Percentiles rank a stretch among this genome's conserved stretches.
These are phyloP conservation scores for Fusarium hainanense DNA, from an alignment of 2,329 filamentous ascomycete species.

Conservation along the genomic window DNA sequence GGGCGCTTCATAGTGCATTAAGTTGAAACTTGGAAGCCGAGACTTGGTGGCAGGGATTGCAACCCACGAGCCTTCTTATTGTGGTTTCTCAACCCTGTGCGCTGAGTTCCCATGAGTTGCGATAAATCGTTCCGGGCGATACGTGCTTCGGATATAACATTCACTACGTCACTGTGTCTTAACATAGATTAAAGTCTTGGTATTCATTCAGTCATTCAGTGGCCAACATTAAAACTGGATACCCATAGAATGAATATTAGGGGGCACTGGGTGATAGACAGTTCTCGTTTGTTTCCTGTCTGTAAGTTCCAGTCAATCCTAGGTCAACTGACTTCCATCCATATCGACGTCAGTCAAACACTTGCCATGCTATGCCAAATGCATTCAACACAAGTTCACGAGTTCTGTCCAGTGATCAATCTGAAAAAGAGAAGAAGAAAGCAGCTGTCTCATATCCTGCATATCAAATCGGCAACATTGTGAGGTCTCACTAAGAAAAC, in stretches of 20 bases:
- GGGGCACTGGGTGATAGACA: not conserved
- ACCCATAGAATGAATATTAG: not conserved
- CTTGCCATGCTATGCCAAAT: not conserved
- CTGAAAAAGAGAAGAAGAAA: not conserved
- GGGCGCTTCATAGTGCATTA: not conserved
- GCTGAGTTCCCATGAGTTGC: not conserved
- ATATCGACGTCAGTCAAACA: not conserved
- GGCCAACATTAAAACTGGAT: not conserved
- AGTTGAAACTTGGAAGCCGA: constrained; percentile 10
- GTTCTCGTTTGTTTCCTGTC: not conserved
- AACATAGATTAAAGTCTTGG: not conserved
- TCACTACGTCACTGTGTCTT: not conserved
- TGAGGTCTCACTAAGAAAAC: not conserved
- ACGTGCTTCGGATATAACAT: not conserved
- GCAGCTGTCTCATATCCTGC: not conserved
- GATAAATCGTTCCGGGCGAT: not conserved
- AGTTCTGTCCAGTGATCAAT: not conserved
- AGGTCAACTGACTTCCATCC: not conserved
- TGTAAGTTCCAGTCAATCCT: not conserved
- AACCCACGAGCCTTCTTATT: not conserved
- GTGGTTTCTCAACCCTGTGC: not conserved
- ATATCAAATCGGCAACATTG: not conserved
- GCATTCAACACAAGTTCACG: not conserved
- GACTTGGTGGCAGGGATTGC: constrained; percentile 11
- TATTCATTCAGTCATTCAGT: not conserved